Evolutionary conservation across 441 rosid species (phyloP).

Genomic region (Aleurites moluccanus): DNA sequence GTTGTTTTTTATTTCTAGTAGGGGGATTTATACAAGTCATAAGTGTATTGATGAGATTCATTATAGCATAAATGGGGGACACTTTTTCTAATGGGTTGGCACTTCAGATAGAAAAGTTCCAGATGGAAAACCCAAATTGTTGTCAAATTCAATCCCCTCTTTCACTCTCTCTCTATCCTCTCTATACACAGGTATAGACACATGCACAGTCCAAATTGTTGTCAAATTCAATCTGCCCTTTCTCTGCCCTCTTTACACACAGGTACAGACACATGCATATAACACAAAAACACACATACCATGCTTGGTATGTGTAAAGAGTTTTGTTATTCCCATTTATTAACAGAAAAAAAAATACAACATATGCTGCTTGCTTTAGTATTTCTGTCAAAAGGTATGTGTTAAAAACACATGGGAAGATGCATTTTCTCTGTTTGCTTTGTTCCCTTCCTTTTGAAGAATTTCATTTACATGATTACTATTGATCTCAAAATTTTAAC

Average conservation of each 20-base stretch:
- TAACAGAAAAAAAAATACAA: neutral
- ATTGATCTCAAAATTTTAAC: slow-evolving; percentile 23
- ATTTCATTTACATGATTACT: neutral
- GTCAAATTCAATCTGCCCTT: too few species aligned
- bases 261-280: neutral
- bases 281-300: neutral
- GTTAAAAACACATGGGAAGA: neutral
- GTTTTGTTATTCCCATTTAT: neutral
- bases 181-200: neutral
- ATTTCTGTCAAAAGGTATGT: neutral
- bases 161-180: too few species aligned
- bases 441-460: neutral
- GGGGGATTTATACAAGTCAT: neutral
- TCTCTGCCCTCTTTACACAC: too few species aligned
- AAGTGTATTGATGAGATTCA: neutral
- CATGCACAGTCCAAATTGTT: too few species aligned
- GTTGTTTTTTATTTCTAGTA: neutral
- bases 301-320: neutral
- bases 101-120: neutral
- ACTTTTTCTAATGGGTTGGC: slow-evolving; percentile 1
- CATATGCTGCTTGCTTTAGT: neutral
- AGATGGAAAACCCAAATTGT: neutral
- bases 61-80: neutral
- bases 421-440: neutral
- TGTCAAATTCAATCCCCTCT: neutral